Percentiles rank a stretch among this genome's conserved stretches.
Conservation (phyloP, 139 green algal species). For the Coelastrella sp. region DNA sequence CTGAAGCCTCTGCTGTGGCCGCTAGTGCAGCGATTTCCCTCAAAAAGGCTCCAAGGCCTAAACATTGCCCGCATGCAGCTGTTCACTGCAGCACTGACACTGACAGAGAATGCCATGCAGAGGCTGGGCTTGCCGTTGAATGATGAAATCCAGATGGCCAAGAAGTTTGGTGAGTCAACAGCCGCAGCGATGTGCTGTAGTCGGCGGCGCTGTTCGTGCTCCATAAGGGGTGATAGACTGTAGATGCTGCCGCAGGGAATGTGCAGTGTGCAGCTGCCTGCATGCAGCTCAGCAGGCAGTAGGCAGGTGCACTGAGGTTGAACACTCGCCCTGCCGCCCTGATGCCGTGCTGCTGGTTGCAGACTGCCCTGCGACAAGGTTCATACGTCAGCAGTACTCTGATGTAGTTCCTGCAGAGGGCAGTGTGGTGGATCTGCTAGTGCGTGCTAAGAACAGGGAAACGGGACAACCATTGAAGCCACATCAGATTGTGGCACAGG, state of each 20-base stretch:
- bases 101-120: constrained; percentile 32
- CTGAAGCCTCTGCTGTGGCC: constrained; percentile 34
- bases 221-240: neutral
- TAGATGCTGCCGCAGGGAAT: neutral
- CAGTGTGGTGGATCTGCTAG: constrained; percentile 47
- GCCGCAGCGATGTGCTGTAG: neutral
- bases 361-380: constrained; percentile 1
- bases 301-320: no score
- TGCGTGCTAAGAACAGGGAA: constrained; percentile 51
- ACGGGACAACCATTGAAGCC: constrained; percentile 48
- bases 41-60: neutral
- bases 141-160: constrained; percentile 25
- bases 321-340: no score
- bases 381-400: constrained; percentile 4
- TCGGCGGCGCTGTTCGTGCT: neutral
- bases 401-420: constrained; percentile 25
- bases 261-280: no score
- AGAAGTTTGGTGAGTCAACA: constrained; percentile 30
- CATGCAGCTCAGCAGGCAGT: no score
- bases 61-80: constrained; percentile 42
- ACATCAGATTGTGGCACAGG: constrained; percentile 59
- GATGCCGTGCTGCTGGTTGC: neutral
- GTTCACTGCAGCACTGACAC: constrained; percentile 33
- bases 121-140: constrained; percentile 26
- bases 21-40: constrained; percentile 15